These are phyloP conservation scores for Pseudocercospora pini-densiflorae DNA, from an alignment of 2,329 filamentous ascomycete species.

Conservation along the genomic window DNA sequence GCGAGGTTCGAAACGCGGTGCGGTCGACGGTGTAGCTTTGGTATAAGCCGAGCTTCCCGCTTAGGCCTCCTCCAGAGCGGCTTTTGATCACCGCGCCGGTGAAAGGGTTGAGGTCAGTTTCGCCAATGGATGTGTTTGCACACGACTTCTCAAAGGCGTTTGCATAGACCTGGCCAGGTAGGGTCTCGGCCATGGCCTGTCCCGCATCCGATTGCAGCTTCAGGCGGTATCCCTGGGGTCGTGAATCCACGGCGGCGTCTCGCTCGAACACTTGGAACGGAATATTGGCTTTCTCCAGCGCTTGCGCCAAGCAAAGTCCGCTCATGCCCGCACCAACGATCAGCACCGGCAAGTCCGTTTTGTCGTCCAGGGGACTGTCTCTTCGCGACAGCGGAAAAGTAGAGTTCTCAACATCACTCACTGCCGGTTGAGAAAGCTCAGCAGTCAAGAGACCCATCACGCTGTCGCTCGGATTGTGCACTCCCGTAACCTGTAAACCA, in stretches of 20 bases:
- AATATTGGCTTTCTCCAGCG: constrained; percentile 28
- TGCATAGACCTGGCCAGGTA: constrained; percentile 24
- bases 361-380: not conserved
- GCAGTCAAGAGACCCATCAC: constrained; percentile 27
- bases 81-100: constrained; percentile 27
- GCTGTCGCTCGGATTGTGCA: constrained; percentile 25
- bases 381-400: not conserved
- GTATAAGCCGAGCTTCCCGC: constrained; percentile 22
- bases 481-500: constrained; percentile 18
- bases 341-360: constrained; percentile 13
- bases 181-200: constrained; percentile 26
- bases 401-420: not conserved
- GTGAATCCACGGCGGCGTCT: constrained; percentile 25
- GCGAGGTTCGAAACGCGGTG: constrained; percentile 24
- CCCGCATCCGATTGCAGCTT: constrained; percentile 30
- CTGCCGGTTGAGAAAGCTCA: not conserved
- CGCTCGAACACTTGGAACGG: constrained; percentile 29
- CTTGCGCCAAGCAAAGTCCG: constrained; percentile 32
- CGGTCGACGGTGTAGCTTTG: constrained; percentile 30
- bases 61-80: constrained; percentile 24
- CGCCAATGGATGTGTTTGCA: constrained; percentile 25
- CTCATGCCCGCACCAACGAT: constrained; percentile 32
- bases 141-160: constrained; percentile 27
- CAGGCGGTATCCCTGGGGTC: constrained; percentile 31
- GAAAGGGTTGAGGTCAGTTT: constrained; percentile 30